Evolutionary conservation across 371 early-diverging fungal genomes (phyloP).

Genomic region (Mucor piriformis): DNA sequence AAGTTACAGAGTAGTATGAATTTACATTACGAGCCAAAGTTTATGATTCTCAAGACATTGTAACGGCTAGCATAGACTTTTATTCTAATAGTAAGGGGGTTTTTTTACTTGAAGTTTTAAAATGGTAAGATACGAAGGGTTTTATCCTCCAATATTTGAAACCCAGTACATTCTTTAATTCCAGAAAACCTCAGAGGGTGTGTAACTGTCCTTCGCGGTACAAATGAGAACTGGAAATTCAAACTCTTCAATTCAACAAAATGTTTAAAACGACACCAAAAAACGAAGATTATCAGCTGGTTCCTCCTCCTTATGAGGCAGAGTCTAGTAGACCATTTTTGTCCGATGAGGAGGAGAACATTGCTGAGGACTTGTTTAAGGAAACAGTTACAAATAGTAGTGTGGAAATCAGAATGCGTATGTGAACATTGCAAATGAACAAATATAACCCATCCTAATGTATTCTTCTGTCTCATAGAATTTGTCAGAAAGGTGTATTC

Average conservation of each 20-base stretch:
- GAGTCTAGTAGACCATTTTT: slow-evolving; percentile 37
- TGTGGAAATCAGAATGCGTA: slow-evolving; percentile 55
- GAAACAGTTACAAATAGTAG: slow-evolving; percentile 58
- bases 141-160: no score
- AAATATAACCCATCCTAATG: not conserved
- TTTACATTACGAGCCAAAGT: no score
- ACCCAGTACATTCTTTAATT: no score
- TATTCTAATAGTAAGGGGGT: no score
- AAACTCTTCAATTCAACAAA: not conserved
- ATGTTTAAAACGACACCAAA: slow-evolving; percentile 6
- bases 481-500: slow-evolving; percentile 82
- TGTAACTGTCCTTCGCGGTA: no score
- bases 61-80: no score
- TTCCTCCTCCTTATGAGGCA: slow-evolving; percentile 47
- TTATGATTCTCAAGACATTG: no score
- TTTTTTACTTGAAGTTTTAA: no score
- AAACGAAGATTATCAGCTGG: slow-evolving; percentile 24
- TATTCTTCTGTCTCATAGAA: slow-evolving; percentile 30
- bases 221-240: not conserved
- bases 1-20: no score
- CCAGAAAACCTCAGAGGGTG: no score
- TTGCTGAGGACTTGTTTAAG: slow-evolving; percentile 58
- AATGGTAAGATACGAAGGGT: no score
- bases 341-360: slow-evolving; percentile 29
- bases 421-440: not conserved